Evolutionary conservation across 768 basidiomycete species (phyloP).

Genomic region (Tylopilus cervinicoccineus): DNA sequence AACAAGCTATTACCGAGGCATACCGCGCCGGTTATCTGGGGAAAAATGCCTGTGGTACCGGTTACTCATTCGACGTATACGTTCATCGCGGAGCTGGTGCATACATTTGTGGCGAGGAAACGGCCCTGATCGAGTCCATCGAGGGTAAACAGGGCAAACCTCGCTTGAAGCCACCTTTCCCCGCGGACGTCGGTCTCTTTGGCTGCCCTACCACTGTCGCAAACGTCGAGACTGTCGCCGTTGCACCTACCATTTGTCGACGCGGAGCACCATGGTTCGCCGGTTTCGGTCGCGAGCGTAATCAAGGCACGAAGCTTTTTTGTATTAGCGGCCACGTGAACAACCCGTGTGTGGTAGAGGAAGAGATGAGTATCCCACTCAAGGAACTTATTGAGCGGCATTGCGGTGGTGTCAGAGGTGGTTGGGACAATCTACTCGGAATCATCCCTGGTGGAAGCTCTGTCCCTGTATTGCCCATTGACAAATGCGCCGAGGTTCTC

Average conservation of each 20-base stretch:
- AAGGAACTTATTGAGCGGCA: slow-evolving; percentile 95
- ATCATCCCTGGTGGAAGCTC: slow-evolving; percentile 95
- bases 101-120: slow-evolving; percentile 99
- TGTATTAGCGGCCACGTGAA: slow-evolving; percentile 98
- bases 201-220: slow-evolving; percentile 97
- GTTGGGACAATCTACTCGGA: slow-evolving; percentile 97
- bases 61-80: slow-evolving; percentile 96
- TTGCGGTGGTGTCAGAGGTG: slow-evolving; percentile 90
- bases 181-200: slow-evolving; percentile 96
- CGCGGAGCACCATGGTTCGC: slow-evolving; percentile 91
- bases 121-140: slow-evolving; percentile 92
- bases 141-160: slow-evolving; percentile 99
- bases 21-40: slow-evolving; percentile 88
- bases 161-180: slow-evolving; percentile 96
- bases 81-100: slow-evolving; percentile 98
- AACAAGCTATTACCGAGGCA: slow-evolving; percentile 94
- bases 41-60: slow-evolving; percentile 86
- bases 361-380: slow-evolving; percentile 98
- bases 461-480: slow-evolving; percentile 86
- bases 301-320: slow-evolving; percentile 95
- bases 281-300: slow-evolving; percentile 84
- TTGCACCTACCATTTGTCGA: slow-evolving; percentile 94
- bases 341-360: slow-evolving; percentile 96
- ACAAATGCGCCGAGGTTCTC: slow-evolving; percentile 81
- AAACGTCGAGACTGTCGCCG: slow-evolving; percentile 97